Evolutionary conservation across 2,329 filamentous ascomycete genomes (phyloP), one percentile per base, ranked within the genome.

Genomic region (Diaporthe ampelina): DNA sequence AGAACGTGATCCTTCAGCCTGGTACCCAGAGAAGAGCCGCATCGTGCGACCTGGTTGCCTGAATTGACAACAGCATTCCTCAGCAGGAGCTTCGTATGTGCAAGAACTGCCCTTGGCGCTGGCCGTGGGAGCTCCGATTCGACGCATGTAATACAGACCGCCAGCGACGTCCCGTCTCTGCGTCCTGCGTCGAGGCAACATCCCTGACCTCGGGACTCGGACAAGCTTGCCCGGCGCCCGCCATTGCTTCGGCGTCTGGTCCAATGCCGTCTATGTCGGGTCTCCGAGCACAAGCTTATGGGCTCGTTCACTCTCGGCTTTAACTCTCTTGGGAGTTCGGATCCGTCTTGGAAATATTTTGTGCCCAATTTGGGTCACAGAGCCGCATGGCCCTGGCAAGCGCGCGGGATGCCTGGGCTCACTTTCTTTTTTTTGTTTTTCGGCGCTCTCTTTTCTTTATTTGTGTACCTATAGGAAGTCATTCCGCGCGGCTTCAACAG

Each of bases 221-320:
- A 32, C 29, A 32, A 32, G 29, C 59, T 63, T 40, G 59, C 13
- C 59, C 59, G 9, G 37, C 59, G 40, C 24, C 29, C 24, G 45
- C 40, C 24, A 48, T 63, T 45, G 40, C 24, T 48, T 63, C 40
- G 59, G 59, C 15, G 29, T 63, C 59, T 63, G 59, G 40, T 48
- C 59, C 21, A 59, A 59, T 24, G 50, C 68, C 32, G 35, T 61
- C 24, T 71, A 71, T 26, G 52, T 59, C 32, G 68, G 52, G 13
- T 71, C 24, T 2, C 15, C 45, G 37, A 13, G 37, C 37, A 13
- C 37, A 40, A 40, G 11, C 4, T 40, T 40, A 7, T 13, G 58
- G 15, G 37, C 58, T 11, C 58, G 58, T 11, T 61, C 37, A 2
- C 37, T 45, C 29, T 19, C 45, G 3, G 43, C 58, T 1, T 61